Percentiles rank a stretch among this genome's conserved stretches.
phyloP scores from a whole-genome alignment of 2,329 filamentous ascomycete species.

The Malbranchea cinnamomea region DNA sequence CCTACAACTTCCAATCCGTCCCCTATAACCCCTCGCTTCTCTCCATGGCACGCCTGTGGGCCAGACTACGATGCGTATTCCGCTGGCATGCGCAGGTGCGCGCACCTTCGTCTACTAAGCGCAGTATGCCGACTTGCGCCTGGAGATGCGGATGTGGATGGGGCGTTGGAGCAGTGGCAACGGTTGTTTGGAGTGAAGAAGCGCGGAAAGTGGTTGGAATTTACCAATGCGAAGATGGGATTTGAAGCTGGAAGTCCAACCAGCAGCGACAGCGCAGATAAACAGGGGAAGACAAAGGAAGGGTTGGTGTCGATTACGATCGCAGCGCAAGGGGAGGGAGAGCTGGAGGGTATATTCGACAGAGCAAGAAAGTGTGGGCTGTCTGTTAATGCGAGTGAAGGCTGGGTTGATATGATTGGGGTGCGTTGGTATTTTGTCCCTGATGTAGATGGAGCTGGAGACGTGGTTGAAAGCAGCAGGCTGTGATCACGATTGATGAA shows the following conservation, averaged over 20 bases:
- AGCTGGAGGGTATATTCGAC: slow-evolving; percentile 19
- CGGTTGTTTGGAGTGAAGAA: slow-evolving; percentile 21
- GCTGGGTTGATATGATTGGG: slow-evolving; percentile 24
- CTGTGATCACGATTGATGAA: too few relatives aligned
- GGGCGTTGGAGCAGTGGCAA: slow-evolving; percentile 27
- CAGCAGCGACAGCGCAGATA: slow-evolving; percentile 17
- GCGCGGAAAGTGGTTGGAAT: slow-evolving; percentile 12
- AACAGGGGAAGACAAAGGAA: too few relatives aligned
- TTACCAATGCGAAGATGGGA: slow-evolving; percentile 20
- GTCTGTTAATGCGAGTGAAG: slow-evolving; percentile 15
- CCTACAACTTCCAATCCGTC: slow-evolving; percentile 19
- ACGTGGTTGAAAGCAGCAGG: too few relatives aligned
- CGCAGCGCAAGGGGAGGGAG: slow-evolving; percentile 20
- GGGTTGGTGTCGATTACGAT: slow-evolving; percentile 26
- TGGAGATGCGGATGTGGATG: slow-evolving; percentile 22
- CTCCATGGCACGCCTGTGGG: slow-evolving; percentile 32
- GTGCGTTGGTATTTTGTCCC: slow-evolving; percentile 22
- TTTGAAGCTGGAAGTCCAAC: slow-evolving; percentile 23
- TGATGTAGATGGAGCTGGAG: too few relatives aligned
- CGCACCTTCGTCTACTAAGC: slow-evolving; percentile 22
- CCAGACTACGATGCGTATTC: slow-evolving; percentile 20
- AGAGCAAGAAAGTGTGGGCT: slow-evolving; percentile 18
- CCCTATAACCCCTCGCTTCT: slow-evolving; percentile 25
- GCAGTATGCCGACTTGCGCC: slow-evolving; percentile 23
- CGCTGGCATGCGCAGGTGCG: slow-evolving; percentile 21